A percentile compares a stretch with the other conserved stretches of the same genome.
Conservation (phyloP, 129 eudicot species). For the Flaveria ramosissima region DNA sequence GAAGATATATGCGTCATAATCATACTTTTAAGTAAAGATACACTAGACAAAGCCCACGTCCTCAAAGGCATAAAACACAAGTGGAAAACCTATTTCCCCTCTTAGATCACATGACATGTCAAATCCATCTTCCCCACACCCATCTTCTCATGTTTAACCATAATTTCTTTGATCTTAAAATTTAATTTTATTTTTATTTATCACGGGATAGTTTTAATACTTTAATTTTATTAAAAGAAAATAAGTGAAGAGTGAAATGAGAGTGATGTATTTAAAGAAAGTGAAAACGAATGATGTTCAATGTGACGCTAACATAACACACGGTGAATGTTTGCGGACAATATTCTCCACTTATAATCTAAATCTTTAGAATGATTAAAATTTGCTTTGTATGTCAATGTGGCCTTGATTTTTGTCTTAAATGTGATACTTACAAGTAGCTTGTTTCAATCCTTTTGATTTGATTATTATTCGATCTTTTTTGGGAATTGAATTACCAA, state of each 20-base stretch:
- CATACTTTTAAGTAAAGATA: slow-evolving; percentile 6
- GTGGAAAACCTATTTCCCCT: slow-evolving; percentile 9
- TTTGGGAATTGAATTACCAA: too few species aligned
- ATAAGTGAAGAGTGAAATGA: neutral
- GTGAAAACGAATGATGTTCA: too few species aligned
- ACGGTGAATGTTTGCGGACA: too few species aligned
- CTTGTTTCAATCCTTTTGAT: neutral
- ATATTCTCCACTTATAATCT: too few species aligned
- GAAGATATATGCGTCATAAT: slow-evolving; percentile 5
- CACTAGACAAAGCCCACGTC: slow-evolving; percentile 33
- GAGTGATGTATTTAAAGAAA: too few species aligned
- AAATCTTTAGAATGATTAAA: neutral
- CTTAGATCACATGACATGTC: slow-evolving; percentile 37
- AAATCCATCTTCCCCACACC: slow-evolving; percentile 33
- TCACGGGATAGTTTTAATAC: neutral
- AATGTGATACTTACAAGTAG: slow-evolving; percentile 8
- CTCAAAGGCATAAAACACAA: slow-evolving; percentile 23
- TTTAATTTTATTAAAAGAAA: too few species aligned
- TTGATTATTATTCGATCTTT: too few species aligned
- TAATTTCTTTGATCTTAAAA: neutral
- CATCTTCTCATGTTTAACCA: slow-evolving; percentile 18
- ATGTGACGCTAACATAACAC: too few species aligned
- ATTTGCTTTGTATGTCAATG: neutral
- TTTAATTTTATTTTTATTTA: neutral
- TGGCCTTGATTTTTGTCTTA: neutral